Base-by-base conservation (phyloP, 768 basidiomycete genomes). In the Rhizopogon vesiculosus region DNA sequence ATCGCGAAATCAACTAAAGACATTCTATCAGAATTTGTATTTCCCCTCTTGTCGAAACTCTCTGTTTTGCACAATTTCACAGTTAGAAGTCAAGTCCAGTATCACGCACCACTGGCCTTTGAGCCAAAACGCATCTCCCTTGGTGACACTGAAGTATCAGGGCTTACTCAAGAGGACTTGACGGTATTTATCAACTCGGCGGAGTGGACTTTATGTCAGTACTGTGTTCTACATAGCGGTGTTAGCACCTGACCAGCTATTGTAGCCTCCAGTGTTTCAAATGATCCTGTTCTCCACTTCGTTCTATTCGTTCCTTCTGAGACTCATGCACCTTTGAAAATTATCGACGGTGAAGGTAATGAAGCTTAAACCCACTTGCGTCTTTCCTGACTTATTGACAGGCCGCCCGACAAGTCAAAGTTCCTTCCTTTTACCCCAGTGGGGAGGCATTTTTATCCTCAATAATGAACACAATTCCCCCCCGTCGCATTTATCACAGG, bases 161-260 rank as follows among this genome's bases (percentile, higher is more conserved):
- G 83, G 0, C 69, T 98, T 40, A 83, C 82, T 1, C 82, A 84
- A 50, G 93, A 94, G 61, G 86, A 96, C 63, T 77, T 97, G 56
- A 93, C 89, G 13, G 86, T 95, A 0, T 99, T 99, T 65, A 78
- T 99, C 42, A 99, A 99, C 64, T 93, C 93, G 6, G 97, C 94
- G 4, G 87, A 94, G 65, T 99, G 97, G 97, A 89, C 88, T 12
- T 66, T 99, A 48, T 93, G 95, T 94, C 62, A 66, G 29, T 61
- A 53, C 55, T 62, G 77, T 61, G 7, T 59, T 2, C 16, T 48
- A 10, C 3, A 5, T 44, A 25, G 45, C 25, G 42, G 8, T 38
- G 18, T 38, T 15, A 38, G 38, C 15, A 15, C 22, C 48, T 49
- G 35, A 49, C 35, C 15, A 6, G 15, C 22, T 16, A 49, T 38